Evolutionary conservation across 140 eudicot species (phyloP), one percentile per base, ranked within the genome.

Genomic region (Anethum foeniculum): DNA sequence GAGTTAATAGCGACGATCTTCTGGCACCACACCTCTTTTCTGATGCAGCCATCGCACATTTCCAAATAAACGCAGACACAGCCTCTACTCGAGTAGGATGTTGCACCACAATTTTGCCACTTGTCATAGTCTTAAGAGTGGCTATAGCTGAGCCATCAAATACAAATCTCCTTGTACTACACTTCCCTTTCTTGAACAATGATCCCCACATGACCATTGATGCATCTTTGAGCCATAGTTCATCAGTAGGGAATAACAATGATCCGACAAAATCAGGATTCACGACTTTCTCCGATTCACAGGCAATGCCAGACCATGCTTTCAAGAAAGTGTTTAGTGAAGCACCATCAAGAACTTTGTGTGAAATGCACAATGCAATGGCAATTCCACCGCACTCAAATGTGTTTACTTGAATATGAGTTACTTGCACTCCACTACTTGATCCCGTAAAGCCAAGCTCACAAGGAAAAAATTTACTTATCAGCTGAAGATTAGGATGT

Each of bases 311-410:
- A 1, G 90, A 85, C 98, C 97, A 93, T 25, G 78, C 56, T 54
- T 51, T 85, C 4, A 91, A 23, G 77, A 93, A 93, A 9, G 81
- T 81, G 76, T 80, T 83, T 32, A 93, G 78, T 7, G 90, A 85
- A 47, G 81, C 85, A n/a, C 94, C 98, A 80, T 93, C 98, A 64
- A 86, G 86, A 84, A 93, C 79, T 56, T 87, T 89, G 67, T 91
- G 98, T 5, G 95, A 85, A 71, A 93, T 83, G 84, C 94, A 89
- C 46, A 91, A 32, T 25, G 88, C 90, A 76, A 93, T 84, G 4
- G 88, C 93, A 38, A 91, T 81, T 36, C 98, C 94, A 54, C 89
- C 88, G 60, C 98, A 93, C 49, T 88, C 85, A 47, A 93, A 93
- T 18, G 77, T 54, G 65, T 67, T 91, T 0, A 88, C 87, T 82